phyloP scores from a whole-genome alignment of 2,329 filamentous ascomycete species.

The Coniochaeta pulveracea region DNA sequence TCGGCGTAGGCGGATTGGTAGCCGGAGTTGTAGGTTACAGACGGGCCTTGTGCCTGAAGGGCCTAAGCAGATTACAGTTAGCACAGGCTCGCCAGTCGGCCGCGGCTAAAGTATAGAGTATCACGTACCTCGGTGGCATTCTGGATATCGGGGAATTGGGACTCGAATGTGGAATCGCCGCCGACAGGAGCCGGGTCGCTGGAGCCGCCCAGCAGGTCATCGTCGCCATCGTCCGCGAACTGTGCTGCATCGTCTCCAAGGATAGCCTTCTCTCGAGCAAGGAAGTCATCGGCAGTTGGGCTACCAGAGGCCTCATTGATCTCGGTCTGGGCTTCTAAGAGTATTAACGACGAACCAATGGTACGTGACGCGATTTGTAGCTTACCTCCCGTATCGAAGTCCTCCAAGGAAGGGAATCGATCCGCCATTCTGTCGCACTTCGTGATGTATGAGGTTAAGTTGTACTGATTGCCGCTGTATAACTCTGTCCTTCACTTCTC shows the following conservation, averaged over 20 bases:
- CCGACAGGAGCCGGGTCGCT: slow-evolving; percentile 28
- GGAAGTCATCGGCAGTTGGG: slow-evolving; percentile 68
- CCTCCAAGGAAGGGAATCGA: slow-evolving; percentile 68
- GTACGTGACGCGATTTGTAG: background rate
- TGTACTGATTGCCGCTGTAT: no score
- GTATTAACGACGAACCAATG: slow-evolving; percentile 10
- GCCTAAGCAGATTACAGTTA: slow-evolving; percentile 28
- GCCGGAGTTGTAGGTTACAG: slow-evolving; percentile 50
- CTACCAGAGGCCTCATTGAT: slow-evolving; percentile 45
- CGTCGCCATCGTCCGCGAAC: slow-evolving; percentile 62
- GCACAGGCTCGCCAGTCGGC: slow-evolving; percentile 2
- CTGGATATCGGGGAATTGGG: slow-evolving; percentile 76
- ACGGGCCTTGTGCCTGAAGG: slow-evolving; percentile 47
- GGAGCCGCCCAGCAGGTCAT: slow-evolving; percentile 59
- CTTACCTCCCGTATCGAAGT: slow-evolving; percentile 58
- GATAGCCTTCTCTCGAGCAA: slow-evolving; percentile 79
- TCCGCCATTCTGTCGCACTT: slow-evolving; percentile 59
- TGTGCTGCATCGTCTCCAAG: slow-evolving; percentile 89
- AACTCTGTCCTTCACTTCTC: no score
- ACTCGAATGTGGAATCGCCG: slow-evolving; percentile 57
- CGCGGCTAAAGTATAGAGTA: background rate
- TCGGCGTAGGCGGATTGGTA: slow-evolving; percentile 53
- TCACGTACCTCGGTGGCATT: slow-evolving; percentile 51
- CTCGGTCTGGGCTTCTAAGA: slow-evolving; percentile 61
- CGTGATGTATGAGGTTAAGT: no score